Evolutionary conservation across 2,329 filamentous ascomycete species (phyloP).

Genomic region (Chrysoporthe deuterocubensis): DNA sequence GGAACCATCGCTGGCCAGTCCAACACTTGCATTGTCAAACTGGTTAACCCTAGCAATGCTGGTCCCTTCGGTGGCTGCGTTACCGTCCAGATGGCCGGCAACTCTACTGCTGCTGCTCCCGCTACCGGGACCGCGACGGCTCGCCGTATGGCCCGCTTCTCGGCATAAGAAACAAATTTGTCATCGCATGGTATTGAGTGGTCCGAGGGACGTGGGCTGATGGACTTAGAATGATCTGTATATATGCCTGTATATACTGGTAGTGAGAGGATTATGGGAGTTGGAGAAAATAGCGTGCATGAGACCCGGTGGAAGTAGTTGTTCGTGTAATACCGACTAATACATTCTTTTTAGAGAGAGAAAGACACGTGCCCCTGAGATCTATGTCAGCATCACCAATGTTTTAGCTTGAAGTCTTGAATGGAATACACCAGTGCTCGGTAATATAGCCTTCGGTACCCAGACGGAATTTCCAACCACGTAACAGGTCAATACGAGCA

Average conservation of each 20-base stretch:
- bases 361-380: too few species aligned
- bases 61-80: slow-evolving; percentile 30
- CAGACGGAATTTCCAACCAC: too few species aligned
- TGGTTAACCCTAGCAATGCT: slow-evolving; percentile 34
- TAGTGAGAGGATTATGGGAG: not conserved
- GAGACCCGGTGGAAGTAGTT: not conserved
- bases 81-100: slow-evolving; percentile 26
- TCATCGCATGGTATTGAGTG: not conserved
- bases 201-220: not conserved
- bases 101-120: slow-evolving; percentile 11
- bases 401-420: too few species aligned
- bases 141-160: slow-evolving; percentile 28
- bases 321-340: slow-evolving; percentile 1
- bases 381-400: too few species aligned
- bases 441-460: too few species aligned
- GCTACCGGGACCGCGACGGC: slow-evolving; percentile 22
- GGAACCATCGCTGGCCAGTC: slow-evolving; percentile 33
- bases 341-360: not conserved
- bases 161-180: slow-evolving; percentile 3
- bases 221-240: not conserved
- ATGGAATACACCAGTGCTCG: too few species aligned
- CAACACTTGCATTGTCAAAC: slow-evolving; percentile 37
- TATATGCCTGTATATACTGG: slow-evolving; percentile 4
- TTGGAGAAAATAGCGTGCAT: not conserved
- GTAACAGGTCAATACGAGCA: too few species aligned